phyloP scores from a whole-genome alignment of 176 grass and related monocot genomes.

The Zizania latifolia region DNA sequence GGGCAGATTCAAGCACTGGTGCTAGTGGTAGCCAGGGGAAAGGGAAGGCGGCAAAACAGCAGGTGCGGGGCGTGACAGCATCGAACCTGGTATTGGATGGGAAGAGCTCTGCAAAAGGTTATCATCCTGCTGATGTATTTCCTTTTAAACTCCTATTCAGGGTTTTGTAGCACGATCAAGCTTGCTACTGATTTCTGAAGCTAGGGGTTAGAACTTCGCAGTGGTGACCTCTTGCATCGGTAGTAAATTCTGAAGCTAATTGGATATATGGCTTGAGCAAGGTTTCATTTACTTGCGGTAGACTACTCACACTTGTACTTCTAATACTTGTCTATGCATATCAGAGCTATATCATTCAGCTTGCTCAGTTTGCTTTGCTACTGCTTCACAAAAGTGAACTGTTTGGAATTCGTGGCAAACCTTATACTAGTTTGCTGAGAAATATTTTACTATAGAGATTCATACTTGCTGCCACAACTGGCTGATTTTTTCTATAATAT shows the following conservation, averaged over 20 bases:
- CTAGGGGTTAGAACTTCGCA: neutral
- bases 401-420: neutral
- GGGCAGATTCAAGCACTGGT: conserved; percentile 34
- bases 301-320: neutral
- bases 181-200: conserved; percentile 11
- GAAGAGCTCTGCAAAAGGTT: conserved; percentile 44
- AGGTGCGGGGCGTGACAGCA: neutral
- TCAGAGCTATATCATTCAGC: neutral
- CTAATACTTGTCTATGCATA: neutral
- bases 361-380: neutral
- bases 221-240: neutral
- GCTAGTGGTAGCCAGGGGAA: conserved; percentile 27
- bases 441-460: neutral
- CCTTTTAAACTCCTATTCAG: neutral
- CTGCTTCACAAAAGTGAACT: neutral
- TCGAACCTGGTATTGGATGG: conserved; percentile 12
- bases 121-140: neutral
- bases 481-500: conserved; percentile 1
- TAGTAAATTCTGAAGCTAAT: neutral
- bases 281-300: neutral
- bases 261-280: neutral
- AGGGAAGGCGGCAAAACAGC: conserved; percentile 31
- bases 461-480: conserved; percentile 11
- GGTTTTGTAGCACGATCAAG: conserved; percentile 14
- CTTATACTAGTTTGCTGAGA: neutral